phyloP scores from a whole-genome alignment of 2,329 filamentous ascomycete genomes.

The Trichoderma sp. region DNA sequence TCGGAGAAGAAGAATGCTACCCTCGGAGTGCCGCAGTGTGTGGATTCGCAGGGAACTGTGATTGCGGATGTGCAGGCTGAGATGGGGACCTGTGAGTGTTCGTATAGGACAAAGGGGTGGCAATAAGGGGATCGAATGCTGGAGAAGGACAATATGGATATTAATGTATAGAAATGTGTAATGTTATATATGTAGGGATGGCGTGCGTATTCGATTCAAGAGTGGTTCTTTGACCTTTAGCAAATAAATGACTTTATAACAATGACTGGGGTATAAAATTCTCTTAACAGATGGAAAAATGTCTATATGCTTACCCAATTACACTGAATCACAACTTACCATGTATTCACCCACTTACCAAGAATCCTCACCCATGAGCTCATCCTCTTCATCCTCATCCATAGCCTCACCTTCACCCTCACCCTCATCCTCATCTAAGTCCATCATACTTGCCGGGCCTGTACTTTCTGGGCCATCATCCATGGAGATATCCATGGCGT shows the following conservation, averaged over 20 bases:
- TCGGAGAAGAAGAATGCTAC: slow-evolving; percentile 48
- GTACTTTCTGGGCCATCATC: not conserved
- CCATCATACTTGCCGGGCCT: not conserved
- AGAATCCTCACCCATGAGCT: not conserved
- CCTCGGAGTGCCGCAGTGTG: slow-evolving; percentile 51
- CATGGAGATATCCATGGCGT: not conserved
- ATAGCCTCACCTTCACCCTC: not conserved
- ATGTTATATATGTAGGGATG: not conserved
- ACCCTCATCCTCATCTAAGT: not conserved
- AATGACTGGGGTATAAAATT: not conserved
- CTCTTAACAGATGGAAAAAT: not conserved
- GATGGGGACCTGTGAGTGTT: slow-evolving; percentile 40
- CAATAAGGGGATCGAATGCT: not conserved
- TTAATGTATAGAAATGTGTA: not conserved
- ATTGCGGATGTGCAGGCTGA: slow-evolving; percentile 42
- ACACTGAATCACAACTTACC: not conserved
- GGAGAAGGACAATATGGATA: not conserved
- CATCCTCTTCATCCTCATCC: not conserved
- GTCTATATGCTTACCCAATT: not conserved
- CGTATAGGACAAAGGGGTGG: slow-evolving; percentile 30
- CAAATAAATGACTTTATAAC: not conserved
- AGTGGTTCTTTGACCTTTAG: not conserved
- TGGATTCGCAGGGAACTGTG: slow-evolving; percentile 38
- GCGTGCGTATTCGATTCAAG: not conserved
- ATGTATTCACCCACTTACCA: not conserved